These are phyloP conservation scores for Coniochaeta prunicola DNA, from an alignment of 2,329 filamentous ascomycete genomes.

Conservation along the genomic window DNA sequence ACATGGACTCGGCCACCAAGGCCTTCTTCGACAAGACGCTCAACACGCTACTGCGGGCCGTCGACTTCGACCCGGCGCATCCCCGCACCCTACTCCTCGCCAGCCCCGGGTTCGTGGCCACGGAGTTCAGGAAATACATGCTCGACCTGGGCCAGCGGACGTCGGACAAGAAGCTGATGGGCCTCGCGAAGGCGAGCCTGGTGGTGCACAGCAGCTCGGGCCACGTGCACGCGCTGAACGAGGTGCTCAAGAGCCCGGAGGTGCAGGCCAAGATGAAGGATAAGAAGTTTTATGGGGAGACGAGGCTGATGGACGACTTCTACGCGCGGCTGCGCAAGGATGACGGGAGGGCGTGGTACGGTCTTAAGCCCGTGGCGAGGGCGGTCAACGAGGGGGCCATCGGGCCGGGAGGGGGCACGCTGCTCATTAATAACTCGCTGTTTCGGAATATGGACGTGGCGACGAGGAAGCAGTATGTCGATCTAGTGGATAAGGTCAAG, in stretches of 20 bases:
- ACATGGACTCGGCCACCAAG: conserved; percentile 63
- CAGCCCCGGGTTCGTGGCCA: conserved; percentile 80
- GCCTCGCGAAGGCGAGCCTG: conserved; percentile 53
- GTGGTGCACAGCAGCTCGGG: conserved; percentile 81
- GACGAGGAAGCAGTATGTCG: conserved; percentile 73
- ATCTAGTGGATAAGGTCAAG: conserved; percentile 80
- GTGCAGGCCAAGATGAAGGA: conserved; percentile 73
- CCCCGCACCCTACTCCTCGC: conserved; percentile 74
- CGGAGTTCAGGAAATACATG: conserved; percentile 70
- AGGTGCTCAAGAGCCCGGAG: conserved; percentile 75
- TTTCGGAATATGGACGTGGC: conserved; percentile 78
- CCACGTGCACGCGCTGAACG: conserved; percentile 79
- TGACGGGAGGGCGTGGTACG: conserved; percentile 88
- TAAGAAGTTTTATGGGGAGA: conserved; percentile 82
- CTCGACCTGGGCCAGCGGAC: conserved; percentile 50
- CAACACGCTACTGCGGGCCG: conserved; percentile 65
- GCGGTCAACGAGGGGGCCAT: conserved; percentile 86
- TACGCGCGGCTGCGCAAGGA: conserved; percentile 71
- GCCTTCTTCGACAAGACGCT: conserved; percentile 75
- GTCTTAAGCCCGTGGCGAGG: conserved; percentile 69
- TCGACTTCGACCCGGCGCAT: conserved; percentile 56
- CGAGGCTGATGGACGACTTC: conserved; percentile 77
- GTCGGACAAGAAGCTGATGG: conserved; percentile 62
- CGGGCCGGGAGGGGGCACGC: conserved; percentile 72
- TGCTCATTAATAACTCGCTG: conserved; percentile 80